Conservation (phyloP, 257 asterid genomes). For the Solanum gracilifrons region DNA sequence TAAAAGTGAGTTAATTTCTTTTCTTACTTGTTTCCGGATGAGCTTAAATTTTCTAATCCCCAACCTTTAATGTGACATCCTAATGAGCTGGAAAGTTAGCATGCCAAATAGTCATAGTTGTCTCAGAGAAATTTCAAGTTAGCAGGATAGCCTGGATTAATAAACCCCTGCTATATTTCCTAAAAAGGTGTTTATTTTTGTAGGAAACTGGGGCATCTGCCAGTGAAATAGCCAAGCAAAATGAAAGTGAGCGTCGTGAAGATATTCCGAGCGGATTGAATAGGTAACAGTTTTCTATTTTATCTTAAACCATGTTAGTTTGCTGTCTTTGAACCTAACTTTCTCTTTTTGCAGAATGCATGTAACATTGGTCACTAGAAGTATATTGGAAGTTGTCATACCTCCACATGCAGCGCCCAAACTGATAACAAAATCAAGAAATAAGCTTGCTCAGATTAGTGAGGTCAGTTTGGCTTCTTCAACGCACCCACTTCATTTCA, state of each 20-base stretch:
- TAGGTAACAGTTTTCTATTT: slow-evolving; percentile 30
- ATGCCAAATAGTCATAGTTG: not conserved
- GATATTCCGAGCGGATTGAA: slow-evolving; percentile 47
- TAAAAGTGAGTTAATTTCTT: slow-evolving; percentile 7
- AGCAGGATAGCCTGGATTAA: not conserved
- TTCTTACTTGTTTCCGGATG: not conserved
- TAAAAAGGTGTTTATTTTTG: slow-evolving; percentile 5
- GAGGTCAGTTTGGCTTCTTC: slow-evolving; percentile 38
- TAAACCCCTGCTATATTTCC: not conserved
- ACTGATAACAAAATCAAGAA: slow-evolving; percentile 63
- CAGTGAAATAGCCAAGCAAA: slow-evolving; percentile 36
- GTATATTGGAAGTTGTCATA: slow-evolving; percentile 76
- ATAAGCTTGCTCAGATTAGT: slow-evolving; percentile 66
- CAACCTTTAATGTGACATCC: not conserved
- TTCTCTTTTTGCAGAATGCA: slow-evolving; percentile 30
- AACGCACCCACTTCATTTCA: not conserved
- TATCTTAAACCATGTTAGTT: not conserved
- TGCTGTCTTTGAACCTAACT: not conserved
- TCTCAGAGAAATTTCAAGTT: not conserved
- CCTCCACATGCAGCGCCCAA: slow-evolving; percentile 75
- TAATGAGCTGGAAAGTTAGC: not conserved
- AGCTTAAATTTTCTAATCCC: not conserved
- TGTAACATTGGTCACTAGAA: slow-evolving; percentile 76
- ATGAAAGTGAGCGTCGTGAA: slow-evolving; percentile 51
- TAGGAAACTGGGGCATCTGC: slow-evolving; percentile 49